phyloP scores from a whole-genome alignment of 768 basidiomycete species.

The Hericium alpestre region DNA sequence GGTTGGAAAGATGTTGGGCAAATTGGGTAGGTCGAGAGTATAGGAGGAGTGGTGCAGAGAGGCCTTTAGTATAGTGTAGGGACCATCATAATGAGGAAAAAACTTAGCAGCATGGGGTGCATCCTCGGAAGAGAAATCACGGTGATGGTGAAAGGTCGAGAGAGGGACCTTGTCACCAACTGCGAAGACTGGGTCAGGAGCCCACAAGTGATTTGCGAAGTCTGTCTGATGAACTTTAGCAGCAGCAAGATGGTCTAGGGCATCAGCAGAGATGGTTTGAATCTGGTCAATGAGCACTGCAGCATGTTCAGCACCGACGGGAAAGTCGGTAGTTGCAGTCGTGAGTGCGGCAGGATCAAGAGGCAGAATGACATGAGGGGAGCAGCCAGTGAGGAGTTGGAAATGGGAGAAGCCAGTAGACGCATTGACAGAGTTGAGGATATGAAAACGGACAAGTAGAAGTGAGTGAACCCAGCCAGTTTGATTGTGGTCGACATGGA shows the following conservation, averaged over 20 bases:
- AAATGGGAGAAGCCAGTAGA: conserved; percentile 2
- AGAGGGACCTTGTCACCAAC: conserved; percentile 27
- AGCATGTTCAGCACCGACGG: background rate
- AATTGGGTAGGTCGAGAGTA: background rate
- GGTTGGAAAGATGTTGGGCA: background rate
- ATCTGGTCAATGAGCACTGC: background rate
- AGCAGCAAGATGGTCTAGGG: conserved; percentile 2
- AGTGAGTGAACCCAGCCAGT: no score
- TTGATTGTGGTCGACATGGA: no score
- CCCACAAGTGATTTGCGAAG: background rate
- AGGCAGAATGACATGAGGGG: conserved; percentile 14
- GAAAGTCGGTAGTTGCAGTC: background rate
- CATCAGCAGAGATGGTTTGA: conserved; percentile 9
- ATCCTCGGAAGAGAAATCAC: conserved; percentile 19
- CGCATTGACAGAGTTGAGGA: no score
- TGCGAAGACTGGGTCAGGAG: conserved; percentile 6
- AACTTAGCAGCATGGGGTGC: conserved; percentile 29
- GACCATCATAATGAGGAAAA: conserved; percentile 26
- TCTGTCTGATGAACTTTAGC: background rate
- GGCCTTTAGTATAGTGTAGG: conserved; percentile 12
- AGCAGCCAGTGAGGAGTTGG: conserved; percentile 11
- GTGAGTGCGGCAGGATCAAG: background rate
- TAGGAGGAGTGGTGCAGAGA: conserved; percentile 12
- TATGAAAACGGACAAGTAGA: no score
- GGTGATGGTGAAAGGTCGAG: conserved; percentile 19